Evolutionary conservation across 192 early-diverging fungal species (phyloP).

Genomic region (Piromyces finnis): DNA sequence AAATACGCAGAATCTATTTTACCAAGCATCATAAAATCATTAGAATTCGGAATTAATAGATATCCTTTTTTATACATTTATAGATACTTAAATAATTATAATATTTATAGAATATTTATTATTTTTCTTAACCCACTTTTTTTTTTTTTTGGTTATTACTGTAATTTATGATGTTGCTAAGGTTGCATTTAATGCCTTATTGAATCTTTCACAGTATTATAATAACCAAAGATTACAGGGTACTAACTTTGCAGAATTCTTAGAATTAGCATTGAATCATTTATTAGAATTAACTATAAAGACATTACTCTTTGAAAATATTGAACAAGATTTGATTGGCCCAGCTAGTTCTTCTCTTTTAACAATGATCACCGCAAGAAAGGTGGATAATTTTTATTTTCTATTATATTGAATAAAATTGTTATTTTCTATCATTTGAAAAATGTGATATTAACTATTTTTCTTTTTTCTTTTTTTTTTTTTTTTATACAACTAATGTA

Average conservation of each 20-base stretch:
- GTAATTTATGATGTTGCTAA: constrained; percentile 36
- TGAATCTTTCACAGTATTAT: not conserved
- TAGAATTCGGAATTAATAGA: constrained; percentile 44
- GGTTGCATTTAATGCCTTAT: constrained; percentile 30
- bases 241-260: constrained; percentile 7
- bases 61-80: too few species aligned
- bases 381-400: constrained; percentile 6
- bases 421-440: too few species aligned
- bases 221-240: not conserved
- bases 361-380: constrained; percentile 27
- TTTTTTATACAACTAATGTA: too few species aligned
- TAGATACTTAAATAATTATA: too few species aligned
- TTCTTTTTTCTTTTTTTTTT: too few species aligned
- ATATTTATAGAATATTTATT: too few species aligned
- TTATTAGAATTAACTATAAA: constrained; percentile 31
- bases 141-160: too few species aligned
- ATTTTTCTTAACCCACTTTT: too few species aligned
- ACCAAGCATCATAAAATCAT: constrained; percentile 30
- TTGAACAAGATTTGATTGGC: constrained; percentile 43
- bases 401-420: too few species aligned
- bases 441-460: too few species aligned
- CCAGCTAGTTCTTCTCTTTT: constrained; percentile 35
- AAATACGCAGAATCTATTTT: constrained; percentile 24
- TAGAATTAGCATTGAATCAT: constrained; percentile 17
- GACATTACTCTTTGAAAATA: constrained; percentile 37